Base-by-base conservation (phyloP, 257 asterid genomes). In the Eustoma russellianum region DNA sequence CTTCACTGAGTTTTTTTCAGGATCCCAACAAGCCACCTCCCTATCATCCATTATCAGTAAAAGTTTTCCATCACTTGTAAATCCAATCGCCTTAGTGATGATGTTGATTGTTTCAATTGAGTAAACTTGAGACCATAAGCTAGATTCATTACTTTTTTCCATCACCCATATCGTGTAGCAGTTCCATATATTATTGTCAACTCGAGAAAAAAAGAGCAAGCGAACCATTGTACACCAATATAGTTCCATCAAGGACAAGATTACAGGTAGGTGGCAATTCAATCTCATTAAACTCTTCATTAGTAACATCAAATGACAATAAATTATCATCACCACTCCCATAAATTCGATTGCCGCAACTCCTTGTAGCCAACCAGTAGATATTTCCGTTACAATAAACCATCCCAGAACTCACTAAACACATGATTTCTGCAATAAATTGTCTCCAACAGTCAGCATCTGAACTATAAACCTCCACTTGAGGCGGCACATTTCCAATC, bases 81-180 rank as follows among this genome's bases (percentile, higher is more conserved):
- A 33, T 34, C 54, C 63, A 47, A 33, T 15, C 12, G 28, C 63
- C 53, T 47, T 58, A 3, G 43, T 10, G 12, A 33, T 13, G 3
- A 46, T 15, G 13, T 33, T 7, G 5, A 5, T 5, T 11, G 54
- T 57, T 53, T 58, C 38, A 2, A 58, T 17, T 16, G 10, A 5
- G 11, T 17, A 58, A 11, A 47, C 17, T 34, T 17, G 46, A 13
- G 19, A 46, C 63, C 63, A 58, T 1, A 54, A 58, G 10, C 17
- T 12, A 19, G 63, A 3, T 12, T 30, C 47, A 3, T 33, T 46
- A 40, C 15, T 10, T 33, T 57, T 33, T 44, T 2, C 18, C 63
- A 58, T 47, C 34, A 58, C 55, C 63, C 63, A 58, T 38, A 58
- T 13, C 13, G 45, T 52, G 33, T 45, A 45, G 53, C 62, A 57